Evolutionary conservation across 371 early-diverging fungal species (phyloP), one percentile per base, ranked within the genome.

Genomic region (Circinella umbellata): DNA sequence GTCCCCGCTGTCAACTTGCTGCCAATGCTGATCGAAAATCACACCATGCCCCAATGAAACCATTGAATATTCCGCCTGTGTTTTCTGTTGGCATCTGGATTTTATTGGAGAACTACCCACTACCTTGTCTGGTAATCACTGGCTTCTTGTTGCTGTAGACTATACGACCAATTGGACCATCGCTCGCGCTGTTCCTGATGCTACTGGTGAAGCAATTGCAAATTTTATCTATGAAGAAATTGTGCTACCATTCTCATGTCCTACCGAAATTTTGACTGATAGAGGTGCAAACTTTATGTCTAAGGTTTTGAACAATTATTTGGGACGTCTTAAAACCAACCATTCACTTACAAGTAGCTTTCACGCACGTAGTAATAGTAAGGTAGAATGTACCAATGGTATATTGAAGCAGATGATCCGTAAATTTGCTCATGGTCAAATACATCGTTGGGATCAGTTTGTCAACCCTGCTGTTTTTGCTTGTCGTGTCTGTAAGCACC

Each of bases 131-230:
- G 68, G 70, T 6, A 73, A 77, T 34, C 36, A 59, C 1, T 73
- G 71, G 73, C 36, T 73, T 0, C 47, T 77, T 6, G 67, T 73
- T 20, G 83, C 80, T 3, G 77, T 84, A 3, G 86, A 84, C 66
- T 69, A 78, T 63, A 61, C 75, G 1, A 82, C 81, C 0, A 80
- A 73, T 57, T 84, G 83, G 81, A 69, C 72, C 0, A 65, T 75
- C 20, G 78, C 79, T 1, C 53, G 67, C 8, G 80, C 83, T 0
- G 65, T 81, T 7, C 79, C 78, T 49, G 72, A 63, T 8, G 79
- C 80, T 3, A 66, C 73, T 1, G 73, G 71, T 36, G 70, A 76
- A 37, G 74, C 76, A 0, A 69, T 83, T 36, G 78, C 80, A 2
- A 48, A 73, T 1, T 82, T 82, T 35, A 42, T 84, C 4, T 75